Evolutionary conservation across 2,329 filamentous ascomycete species (phyloP).

Genomic region (Fusarium protoensiforme): DNA sequence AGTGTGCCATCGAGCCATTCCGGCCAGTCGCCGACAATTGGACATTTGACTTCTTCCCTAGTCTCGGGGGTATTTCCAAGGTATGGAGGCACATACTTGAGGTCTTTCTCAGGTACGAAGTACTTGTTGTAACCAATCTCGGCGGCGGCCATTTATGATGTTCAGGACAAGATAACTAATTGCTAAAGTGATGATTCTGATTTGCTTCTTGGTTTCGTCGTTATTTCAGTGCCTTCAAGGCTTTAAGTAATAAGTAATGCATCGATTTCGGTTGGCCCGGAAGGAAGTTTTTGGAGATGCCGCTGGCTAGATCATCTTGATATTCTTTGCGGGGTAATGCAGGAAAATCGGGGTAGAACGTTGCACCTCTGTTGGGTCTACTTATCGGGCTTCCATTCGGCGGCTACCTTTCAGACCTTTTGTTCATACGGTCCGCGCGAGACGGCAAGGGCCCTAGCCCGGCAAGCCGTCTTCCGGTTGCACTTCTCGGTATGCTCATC

Average conservation of each 20-base stretch:
- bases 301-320: background rate
- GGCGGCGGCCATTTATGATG: background rate
- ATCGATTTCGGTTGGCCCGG: background rate
- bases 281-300: background rate
- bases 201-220: background rate
- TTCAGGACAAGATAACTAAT: background rate
- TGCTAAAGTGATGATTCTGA: background rate
- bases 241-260: background rate
- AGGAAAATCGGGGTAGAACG: background rate
- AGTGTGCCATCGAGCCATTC: background rate
- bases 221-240: background rate
- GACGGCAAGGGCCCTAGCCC: background rate
- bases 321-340: background rate
- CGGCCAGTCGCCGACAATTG: background rate
- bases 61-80: background rate
- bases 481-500: background rate
- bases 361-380: background rate
- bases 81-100: background rate
- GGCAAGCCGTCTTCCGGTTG: background rate
- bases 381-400: conserved; percentile 1
- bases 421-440: background rate
- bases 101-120: background rate
- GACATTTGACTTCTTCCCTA: background rate
- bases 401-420: background rate
- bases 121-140: background rate